Percentiles rank a stretch among this genome's conserved stretches.
Evolutionary conservation across 208 protist genomes (phyloP).

Genomic region (Wallacemonas collosoma): DNA sequence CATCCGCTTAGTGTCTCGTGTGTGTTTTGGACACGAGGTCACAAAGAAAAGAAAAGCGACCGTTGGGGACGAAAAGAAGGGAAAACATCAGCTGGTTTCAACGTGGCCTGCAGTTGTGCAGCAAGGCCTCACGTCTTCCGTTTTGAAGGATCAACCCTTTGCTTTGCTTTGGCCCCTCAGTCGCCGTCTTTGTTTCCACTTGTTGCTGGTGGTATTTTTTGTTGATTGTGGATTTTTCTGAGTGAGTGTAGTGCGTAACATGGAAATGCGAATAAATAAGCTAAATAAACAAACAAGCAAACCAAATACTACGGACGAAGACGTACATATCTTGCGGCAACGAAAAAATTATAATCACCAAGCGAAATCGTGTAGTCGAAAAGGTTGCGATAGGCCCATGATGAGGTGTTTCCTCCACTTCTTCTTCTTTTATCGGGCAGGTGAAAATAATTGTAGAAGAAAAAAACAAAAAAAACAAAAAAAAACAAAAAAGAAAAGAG

Average conservation of each 20-base stretch:
- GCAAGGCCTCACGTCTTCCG: no score
- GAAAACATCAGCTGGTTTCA: no score
- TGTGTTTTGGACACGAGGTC: no score
- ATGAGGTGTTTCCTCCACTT: neutral
- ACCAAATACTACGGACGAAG: neutral
- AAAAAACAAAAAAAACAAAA: slow-evolving; percentile 15
- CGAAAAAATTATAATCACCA: neutral
- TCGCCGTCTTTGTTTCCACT: neutral
- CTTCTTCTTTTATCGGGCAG: slow-evolving; percentile 4
- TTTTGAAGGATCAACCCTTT: no score
- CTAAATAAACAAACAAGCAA: slow-evolving; percentile 19
- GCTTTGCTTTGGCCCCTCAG: no score
- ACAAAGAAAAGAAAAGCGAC: no score
- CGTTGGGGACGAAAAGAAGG: no score
- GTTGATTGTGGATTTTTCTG: neutral
- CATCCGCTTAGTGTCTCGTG: no score
- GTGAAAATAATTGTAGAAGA: slow-evolving; percentile 13
- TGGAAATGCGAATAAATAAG: slow-evolving; percentile 1
- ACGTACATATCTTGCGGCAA: neutral
- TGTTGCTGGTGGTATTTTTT: neutral
- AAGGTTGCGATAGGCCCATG: slow-evolving; percentile 3
- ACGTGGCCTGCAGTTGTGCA: no score
- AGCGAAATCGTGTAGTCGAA: neutral
- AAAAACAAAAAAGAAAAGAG: slow-evolving; percentile 14
- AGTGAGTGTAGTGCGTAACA: slow-evolving; percentile 2